phyloP scores from a whole-genome alignment of 352 stramenopile genomes.

The Phytophthora ramorum region DNA sequence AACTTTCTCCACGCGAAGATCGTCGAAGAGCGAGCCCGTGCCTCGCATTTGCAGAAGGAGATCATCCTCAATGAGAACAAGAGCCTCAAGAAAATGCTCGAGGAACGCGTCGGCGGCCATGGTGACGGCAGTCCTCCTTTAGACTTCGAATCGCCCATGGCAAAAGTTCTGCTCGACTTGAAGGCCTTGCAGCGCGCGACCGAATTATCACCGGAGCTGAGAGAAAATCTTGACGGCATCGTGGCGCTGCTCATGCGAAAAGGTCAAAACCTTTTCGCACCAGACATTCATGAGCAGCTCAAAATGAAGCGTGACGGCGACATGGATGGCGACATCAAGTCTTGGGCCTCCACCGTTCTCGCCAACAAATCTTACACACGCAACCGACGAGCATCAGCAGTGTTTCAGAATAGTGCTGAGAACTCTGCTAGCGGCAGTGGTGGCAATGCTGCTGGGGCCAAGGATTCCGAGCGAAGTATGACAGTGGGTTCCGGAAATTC shows the following conservation, averaged over 20 bases:
- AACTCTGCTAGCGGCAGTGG: conserved; percentile 18
- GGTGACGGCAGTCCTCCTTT: conserved; percentile 40
- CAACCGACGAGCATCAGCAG: conserved; percentile 61
- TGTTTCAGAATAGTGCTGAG: conserved; percentile 42
- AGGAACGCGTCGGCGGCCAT: conserved; percentile 53
- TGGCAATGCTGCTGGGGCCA: conserved; percentile 2
- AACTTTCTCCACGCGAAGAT: conserved; percentile 82
- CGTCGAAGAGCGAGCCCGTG: conserved; percentile 70
- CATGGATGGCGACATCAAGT: conserved; percentile 81
- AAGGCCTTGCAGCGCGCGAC: conserved; percentile 74
- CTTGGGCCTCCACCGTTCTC: conserved; percentile 76
- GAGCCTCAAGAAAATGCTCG: conserved; percentile 84
- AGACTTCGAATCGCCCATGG: conserved; percentile 84
- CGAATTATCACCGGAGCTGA: conserved; percentile 65
- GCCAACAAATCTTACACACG: conserved; percentile 83
- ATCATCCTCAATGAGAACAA: conserved; percentile 89
- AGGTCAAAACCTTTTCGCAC: conserved; percentile 81
- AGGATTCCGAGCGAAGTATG: conserved; percentile 33
- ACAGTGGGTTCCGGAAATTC: conserved; percentile 21
- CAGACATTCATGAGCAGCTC: conserved; percentile 84
- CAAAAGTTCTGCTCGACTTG: conserved; percentile 79
- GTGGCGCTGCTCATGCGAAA: conserved; percentile 81
- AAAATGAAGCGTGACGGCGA: conserved; percentile 75
- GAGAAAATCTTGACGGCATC: conserved; percentile 79
- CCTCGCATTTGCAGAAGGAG: conserved; percentile 75